A percentile compares a stretch with the other conserved stretches of the same genome.
These are phyloP conservation scores for Candolleomyces eurysporus DNA, from an alignment of 768 basidiomycete genomes.

Conservation along the genomic window DNA sequence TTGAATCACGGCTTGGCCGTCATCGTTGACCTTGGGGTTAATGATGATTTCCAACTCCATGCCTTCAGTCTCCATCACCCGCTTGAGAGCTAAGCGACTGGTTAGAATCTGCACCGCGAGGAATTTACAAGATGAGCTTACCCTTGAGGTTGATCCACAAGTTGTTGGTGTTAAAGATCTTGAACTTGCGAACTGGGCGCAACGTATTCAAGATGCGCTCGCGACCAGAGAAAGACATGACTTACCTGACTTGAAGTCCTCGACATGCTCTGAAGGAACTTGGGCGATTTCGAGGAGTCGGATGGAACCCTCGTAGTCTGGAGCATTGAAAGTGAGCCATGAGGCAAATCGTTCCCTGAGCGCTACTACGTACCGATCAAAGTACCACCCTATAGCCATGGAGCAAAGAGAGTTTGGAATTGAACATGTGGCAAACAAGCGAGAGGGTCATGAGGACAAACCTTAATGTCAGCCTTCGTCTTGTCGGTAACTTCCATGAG, in stretches of 20 bases:
- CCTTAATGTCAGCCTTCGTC: conserved; percentile 68
- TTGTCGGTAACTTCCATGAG: conserved; percentile 91
- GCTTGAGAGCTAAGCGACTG: conserved; percentile 68
- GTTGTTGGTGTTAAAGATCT: conserved; percentile 90
- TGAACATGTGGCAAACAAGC: neutral
- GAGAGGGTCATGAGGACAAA: conserved; percentile 5
- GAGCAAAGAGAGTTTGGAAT: conserved; percentile 26
- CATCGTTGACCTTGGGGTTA: conserved; percentile 85
- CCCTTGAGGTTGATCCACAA: conserved; percentile 78
- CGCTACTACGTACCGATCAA: conserved; percentile 52
- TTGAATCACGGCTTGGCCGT: conserved; percentile 84
- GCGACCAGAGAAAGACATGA: neutral
- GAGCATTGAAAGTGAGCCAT: conserved; percentile 1
- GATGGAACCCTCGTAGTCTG: conserved; percentile 82
- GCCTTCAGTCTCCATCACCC: conserved; percentile 80
- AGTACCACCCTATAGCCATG: conserved; percentile 77
- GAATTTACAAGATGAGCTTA: conserved; percentile 21
- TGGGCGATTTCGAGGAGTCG: conserved; percentile 93
- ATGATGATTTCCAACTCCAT: conserved; percentile 96
- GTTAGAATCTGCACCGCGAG: neutral
- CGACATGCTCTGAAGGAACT: conserved; percentile 88
- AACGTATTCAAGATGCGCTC: conserved; percentile 7
- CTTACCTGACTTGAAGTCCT: conserved; percentile 86
- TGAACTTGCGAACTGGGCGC: conserved; percentile 76
- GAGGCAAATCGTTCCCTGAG: neutral